These are phyloP conservation scores for Podospora pseudopauciseta DNA, from an alignment of 495 filamentous ascomycete species.

Conservation along the genomic window DNA sequence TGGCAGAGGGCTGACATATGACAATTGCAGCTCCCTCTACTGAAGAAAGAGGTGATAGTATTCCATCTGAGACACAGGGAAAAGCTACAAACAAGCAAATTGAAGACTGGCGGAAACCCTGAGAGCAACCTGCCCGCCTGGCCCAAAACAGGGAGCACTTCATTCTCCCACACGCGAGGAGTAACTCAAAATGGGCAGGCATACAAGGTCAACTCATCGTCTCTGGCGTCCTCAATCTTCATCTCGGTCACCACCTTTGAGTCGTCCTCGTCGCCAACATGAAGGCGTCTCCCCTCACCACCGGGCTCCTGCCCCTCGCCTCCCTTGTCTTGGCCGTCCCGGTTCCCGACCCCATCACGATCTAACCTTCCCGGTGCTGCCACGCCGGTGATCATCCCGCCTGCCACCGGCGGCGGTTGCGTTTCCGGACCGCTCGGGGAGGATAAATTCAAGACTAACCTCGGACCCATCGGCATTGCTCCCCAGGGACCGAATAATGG, in stretches of 20 bases:
- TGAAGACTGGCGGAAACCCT: no score
- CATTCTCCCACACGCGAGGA: not conserved
- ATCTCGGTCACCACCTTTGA: not conserved
- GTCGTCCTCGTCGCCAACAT: not conserved
- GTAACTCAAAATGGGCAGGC: not conserved
- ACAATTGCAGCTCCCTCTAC: no score
- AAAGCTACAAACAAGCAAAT: no score
- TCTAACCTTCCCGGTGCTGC: not conserved
- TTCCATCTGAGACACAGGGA: no score
- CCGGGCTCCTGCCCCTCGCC: constrained; percentile 10
- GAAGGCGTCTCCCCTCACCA: not conserved
- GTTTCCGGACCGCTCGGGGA: constrained; percentile 18
- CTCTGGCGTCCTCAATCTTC: not conserved
- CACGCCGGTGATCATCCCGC: constrained; percentile 21
- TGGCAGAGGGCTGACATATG: no score
- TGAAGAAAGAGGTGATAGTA: no score
- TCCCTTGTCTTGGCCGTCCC: constrained; percentile 37
- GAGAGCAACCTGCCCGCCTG: no score
- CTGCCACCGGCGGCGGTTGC: constrained; percentile 42
- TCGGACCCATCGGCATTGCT: constrained; percentile 13
- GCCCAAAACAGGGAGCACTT: no score
- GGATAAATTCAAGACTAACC: not conserved
- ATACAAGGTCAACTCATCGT: not conserved
- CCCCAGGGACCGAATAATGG: constrained; percentile 14
- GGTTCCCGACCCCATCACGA: constrained; percentile 5